Base-by-base conservation (phyloP, 352 stramenopile genomes). In the Phytophthora tubulina region DNA sequence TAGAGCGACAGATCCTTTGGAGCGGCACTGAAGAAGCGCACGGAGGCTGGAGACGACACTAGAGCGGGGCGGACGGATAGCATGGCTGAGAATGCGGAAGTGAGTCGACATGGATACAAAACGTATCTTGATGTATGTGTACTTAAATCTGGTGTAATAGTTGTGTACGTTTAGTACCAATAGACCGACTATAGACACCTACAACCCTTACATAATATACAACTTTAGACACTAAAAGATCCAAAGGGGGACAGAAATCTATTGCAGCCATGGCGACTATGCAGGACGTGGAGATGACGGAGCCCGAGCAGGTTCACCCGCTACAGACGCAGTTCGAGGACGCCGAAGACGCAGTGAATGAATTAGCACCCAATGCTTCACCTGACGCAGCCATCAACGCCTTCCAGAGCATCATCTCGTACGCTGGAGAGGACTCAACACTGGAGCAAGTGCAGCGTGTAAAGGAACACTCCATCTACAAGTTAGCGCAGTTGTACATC, bases 401-500 rank as follows among this genome's bases (percentile, higher is more conserved):
- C 39, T 90, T 94, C 70, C 83, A 95, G 71, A 56, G 67, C 63
- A 93, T 97, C 72, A 75, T 97, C 50, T 73, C 73, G 21, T 94
- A 97, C 73, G 74, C 82, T 32, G 71, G 57, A 5, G 84, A 87
- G 50, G 86, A 97, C 42, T 80, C 83, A 2, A 57, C 73, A 31
- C 77, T 70, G 44, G 92, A 97, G 48, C 82, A 84, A 14, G 90
- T 97, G 42, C 88, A 96, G 75, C 91, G 91, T 54, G 85, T 98
- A 50, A 99, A 99, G 83, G 97, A 99, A 85, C 89, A 97, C 55
- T 81, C 95, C 42, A 97, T 99, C 64, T 99, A 99, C 84, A 97
- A 97, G 58, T 78, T 99, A 41, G 94, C 92, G 7, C 84, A 97
- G 64, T 79, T 97, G 27, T 97, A 97, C 77, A 98, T 97, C 74